Evolutionary conservation across 371 early-diverging fungal genomes (phyloP), one percentile per base, ranked within the genome.

Genomic region (Basidiobolus meristosporus): DNA sequence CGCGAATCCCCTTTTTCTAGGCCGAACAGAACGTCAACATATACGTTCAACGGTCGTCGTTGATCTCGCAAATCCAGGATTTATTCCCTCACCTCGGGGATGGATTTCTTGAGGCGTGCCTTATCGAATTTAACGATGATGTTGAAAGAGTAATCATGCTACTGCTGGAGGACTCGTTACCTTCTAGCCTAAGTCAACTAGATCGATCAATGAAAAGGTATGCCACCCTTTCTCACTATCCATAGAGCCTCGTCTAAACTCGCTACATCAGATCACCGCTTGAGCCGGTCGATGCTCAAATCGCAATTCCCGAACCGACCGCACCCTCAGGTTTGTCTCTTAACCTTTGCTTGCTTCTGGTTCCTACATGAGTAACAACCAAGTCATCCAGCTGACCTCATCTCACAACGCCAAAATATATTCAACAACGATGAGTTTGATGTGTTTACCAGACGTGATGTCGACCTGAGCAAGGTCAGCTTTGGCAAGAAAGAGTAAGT

Each of bases 381-480:
- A n/a, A n/a, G n/a, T n/a, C n/a, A n/a, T n/a, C n/a, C n/a, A 46
- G 20, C 31, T 7, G 47, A 52, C 35, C 45, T 77, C 1, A 57
- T 90, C 17, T 48, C 62, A 3, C 48, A 46, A 9, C 73, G 90
- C 18, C 63, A 63, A 20, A 91, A 91, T 42, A 65, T 90, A 11
- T 89, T 83, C 53, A 90, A 91, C 48, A 80, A 83, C 40, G 91
- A 91, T 51, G 85, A 82, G 42, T 88, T 89, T 59, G 91, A 91
- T 50, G 63, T 90, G 9, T 84, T 90, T 56, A 53, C 64, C 11
- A 64, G 63, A 22, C 54, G 55, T 1, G 50, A 49, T 0, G 54
- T 85, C 10, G 80, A 89, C 45, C 43, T 53, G 31, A 53, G 53
- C 19, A 74, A 71, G 32, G 66, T 90, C 5, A 62, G 70, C 37